A percentile compares a stretch with the other conserved stretches of the same genome.
Conservation (phyloP, 208 protist genomes). For the Crithidia brevicula region DNA sequence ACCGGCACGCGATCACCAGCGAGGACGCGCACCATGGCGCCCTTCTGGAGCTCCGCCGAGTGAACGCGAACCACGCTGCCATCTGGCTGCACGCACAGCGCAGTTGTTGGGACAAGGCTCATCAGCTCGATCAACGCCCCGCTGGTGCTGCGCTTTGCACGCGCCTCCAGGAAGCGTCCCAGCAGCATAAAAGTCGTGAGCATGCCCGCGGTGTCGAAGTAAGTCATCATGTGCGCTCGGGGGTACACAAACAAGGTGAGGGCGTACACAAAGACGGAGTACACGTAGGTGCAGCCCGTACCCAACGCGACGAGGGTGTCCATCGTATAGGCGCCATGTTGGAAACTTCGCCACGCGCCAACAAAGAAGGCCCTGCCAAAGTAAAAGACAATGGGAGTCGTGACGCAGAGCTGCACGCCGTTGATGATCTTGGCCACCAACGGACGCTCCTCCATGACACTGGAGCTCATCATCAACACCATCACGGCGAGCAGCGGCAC, state of each 20-base stretch:
- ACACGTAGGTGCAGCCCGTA: conserved; percentile 71
- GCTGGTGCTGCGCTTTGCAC: conserved; percentile 94
- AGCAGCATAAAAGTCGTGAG: conserved; percentile 97
- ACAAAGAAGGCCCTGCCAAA: conserved; percentile 80
- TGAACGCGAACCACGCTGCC: conserved; percentile 44
- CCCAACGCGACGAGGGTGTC: conserved; percentile 89
- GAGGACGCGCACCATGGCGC: conserved; percentile 84
- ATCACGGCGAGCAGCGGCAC: conserved; percentile 71
- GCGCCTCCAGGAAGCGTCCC: conserved; percentile 94
- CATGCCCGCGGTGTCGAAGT: conserved; percentile 96
- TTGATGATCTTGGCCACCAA: conserved; percentile 38
- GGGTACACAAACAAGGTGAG: conserved; percentile 35
- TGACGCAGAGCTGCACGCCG: conserved; percentile 56
- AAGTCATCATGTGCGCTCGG: conserved; percentile 50
- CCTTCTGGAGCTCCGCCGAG: conserved; percentile 38
- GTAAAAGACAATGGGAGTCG: conserved; percentile 88
- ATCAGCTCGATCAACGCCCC: conserved; percentile 89
- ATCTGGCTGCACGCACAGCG: conserved; percentile 28
- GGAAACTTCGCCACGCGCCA: conserved; percentile 59
- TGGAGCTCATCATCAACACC: conserved; percentile 61
- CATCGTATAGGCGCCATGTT: conserved; percentile 83
- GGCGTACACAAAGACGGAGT: conserved; percentile 61
- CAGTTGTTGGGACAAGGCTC: conserved; percentile 67
- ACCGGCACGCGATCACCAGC: conserved; percentile 90
- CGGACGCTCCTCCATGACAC: conserved; percentile 32